These are phyloP conservation scores for Verticillium nubilum DNA, from an alignment of 2,329 filamentous ascomycete species.

Conservation along the genomic window DNA sequence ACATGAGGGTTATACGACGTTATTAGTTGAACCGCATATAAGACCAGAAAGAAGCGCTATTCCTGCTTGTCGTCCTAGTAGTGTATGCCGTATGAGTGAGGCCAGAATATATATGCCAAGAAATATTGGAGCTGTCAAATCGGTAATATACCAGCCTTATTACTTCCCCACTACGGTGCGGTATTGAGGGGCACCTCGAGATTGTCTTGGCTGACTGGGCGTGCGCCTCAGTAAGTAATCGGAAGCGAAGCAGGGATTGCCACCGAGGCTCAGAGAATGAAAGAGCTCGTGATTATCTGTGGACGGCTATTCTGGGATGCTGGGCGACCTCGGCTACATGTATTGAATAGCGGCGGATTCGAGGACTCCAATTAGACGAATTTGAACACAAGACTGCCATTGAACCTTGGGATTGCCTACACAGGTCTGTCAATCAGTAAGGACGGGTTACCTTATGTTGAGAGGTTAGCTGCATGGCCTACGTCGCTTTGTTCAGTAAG, in stretches of 20 bases:
- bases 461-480: not conserved
- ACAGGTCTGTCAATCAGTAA: too few relatives aligned
- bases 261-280: not conserved
- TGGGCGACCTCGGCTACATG: not conserved
- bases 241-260: not conserved
- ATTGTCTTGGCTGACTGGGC: not conserved
- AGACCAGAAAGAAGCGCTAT: not conserved
- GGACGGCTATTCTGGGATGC: too few relatives aligned
- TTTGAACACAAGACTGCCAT: too few relatives aligned
- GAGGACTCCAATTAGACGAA: not conserved
- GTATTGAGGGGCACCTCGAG: not conserved
- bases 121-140: too few relatives aligned
- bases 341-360: not conserved
- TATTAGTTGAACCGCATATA: not conserved
- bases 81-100: too few relatives aligned
- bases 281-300: not conserved
- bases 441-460: too few relatives aligned
- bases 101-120: too few relatives aligned
- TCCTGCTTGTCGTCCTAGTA: not conserved
- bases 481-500: not conserved
- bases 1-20: not conserved
- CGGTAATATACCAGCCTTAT: too few relatives aligned
- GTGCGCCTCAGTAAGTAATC: not conserved
- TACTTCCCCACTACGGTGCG: not conserved
- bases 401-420: too few relatives aligned